phyloP scores from a whole-genome alignment of 2,329 filamentous ascomycete genomes.

The Arthrobotrys musiformis region DNA sequence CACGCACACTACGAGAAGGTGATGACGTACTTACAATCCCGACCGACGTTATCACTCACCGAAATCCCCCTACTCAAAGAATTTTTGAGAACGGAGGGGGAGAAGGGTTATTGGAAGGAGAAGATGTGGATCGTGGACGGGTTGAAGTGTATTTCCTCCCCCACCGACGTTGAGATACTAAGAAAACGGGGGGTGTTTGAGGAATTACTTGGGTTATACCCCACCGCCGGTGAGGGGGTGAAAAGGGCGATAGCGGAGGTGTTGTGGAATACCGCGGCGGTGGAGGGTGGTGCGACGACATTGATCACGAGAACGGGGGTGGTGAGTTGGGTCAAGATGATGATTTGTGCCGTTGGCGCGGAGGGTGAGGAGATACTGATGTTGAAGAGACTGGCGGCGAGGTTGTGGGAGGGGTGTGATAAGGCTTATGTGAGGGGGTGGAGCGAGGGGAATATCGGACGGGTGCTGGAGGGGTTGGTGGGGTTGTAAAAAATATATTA shows the following conservation, averaged over 20 bases:
- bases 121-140: constrained; percentile 57
- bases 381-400: constrained; percentile 57
- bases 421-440: constrained; percentile 58
- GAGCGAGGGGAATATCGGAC: constrained; percentile 56
- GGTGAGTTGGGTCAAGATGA: constrained; percentile 57
- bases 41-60: no score
- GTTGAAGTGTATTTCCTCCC: no score
- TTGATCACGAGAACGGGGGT: constrained; percentile 59
- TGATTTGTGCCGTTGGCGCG: constrained; percentile 20
- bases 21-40: constrained; percentile 57
- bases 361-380: constrained; percentile 31
- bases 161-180: constrained; percentile 50
- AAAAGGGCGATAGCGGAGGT: constrained; percentile 58
- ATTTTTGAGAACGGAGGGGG: constrained; percentile 42
- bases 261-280: constrained; percentile 57
- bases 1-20: constrained; percentile 59
- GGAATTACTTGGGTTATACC: constrained; percentile 29
- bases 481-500: background rate
- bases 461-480: constrained; percentile 32
- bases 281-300: constrained; percentile 59
- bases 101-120: constrained; percentile 58
- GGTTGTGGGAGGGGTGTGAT: constrained; percentile 58
- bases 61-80: constrained; percentile 58
- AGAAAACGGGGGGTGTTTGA: constrained; percentile 44
- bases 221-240: background rate